These are phyloP conservation scores for Silene uniflora DNA, from an alignment of 148 eudicot genomes.

Conservation along the genomic window DNA sequence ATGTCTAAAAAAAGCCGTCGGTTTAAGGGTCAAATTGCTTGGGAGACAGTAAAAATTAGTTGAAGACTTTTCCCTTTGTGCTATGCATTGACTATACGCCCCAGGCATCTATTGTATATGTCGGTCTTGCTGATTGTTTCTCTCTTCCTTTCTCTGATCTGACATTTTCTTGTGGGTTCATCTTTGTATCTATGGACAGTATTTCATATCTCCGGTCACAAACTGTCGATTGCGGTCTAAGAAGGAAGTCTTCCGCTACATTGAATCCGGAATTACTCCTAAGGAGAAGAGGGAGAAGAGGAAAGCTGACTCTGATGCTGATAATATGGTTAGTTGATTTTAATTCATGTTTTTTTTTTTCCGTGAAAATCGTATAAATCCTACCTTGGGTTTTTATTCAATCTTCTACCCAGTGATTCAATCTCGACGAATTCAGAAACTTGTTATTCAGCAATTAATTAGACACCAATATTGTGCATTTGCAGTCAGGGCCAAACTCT, in stretches of 20 bases:
- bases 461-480: neutral
- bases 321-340: slow-evolving; percentile 35
- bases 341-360: neutral
- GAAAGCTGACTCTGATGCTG: slow-evolving; percentile 31
- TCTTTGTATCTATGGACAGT: slow-evolving; percentile 37
- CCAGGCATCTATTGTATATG: too few relatives aligned
- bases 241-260: slow-evolving; percentile 44
- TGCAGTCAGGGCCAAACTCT: slow-evolving; percentile 23
- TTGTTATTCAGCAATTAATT: neutral
- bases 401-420: too few relatives aligned
- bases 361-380: neutral
- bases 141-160: neutral
- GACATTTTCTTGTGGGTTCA: neutral
- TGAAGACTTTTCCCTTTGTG: too few relatives aligned
- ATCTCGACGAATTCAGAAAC: neutral
- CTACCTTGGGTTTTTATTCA: too few relatives aligned
- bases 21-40: too few relatives aligned
- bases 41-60: too few relatives aligned
- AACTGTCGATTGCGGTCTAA: slow-evolving; percentile 49
- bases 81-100: too few relatives aligned
- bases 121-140: neutral
- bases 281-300: slow-evolving; percentile 25
- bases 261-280: slow-evolving; percentile 38
- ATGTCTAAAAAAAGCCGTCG: too few relatives aligned
- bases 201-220: slow-evolving; percentile 39